Conservation (phyloP, 1,139 yeast genomes). For the Tardiomyces blankii region DNA sequence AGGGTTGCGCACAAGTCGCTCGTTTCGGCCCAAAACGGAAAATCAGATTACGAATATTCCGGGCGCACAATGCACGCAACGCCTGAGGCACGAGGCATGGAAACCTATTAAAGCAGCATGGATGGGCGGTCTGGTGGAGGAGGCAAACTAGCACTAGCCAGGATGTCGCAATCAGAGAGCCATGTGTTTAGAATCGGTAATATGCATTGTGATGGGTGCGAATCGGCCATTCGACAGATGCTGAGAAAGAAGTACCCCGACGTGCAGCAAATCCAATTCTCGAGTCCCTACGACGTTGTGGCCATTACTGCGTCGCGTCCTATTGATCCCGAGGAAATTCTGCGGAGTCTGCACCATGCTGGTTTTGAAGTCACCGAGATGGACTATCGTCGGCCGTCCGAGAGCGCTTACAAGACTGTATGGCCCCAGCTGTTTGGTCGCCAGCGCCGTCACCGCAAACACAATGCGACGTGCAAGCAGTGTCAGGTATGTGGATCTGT, state of each 20-base stretch:
- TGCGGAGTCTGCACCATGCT: constrained; percentile 11
- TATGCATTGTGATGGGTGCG: constrained; percentile 45
- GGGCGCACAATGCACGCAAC: no score
- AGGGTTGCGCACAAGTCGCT: no score
- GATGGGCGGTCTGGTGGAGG: no score
- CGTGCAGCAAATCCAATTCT: constrained; percentile 17
- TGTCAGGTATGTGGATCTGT: constrained; percentile 1
- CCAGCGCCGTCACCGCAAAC: not conserved
- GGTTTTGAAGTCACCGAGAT: constrained; percentile 25
- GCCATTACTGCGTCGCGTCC: constrained; percentile 11
- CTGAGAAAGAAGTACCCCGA: constrained; percentile 16
- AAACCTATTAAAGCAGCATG: no score
- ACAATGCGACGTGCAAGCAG: constrained; percentile 3
- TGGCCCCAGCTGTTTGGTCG: constrained; percentile 7
- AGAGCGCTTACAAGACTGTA: constrained; percentile 8
- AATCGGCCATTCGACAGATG: constrained; percentile 25
- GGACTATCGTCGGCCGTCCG: constrained; percentile 7
- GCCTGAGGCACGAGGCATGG: no score
- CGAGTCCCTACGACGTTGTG: constrained; percentile 21
- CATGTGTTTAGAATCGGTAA: constrained; percentile 24
- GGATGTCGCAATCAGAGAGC: not conserved
- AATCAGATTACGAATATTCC: no score
- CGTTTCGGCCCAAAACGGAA: no score
- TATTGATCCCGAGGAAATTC: constrained; percentile 9
- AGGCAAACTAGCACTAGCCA: not conserved